Evolutionary conservation across 169 alveolate genomes (phyloP), one percentile per base, ranked within the genome.

Genomic region (Theileria luwenshuni): DNA sequence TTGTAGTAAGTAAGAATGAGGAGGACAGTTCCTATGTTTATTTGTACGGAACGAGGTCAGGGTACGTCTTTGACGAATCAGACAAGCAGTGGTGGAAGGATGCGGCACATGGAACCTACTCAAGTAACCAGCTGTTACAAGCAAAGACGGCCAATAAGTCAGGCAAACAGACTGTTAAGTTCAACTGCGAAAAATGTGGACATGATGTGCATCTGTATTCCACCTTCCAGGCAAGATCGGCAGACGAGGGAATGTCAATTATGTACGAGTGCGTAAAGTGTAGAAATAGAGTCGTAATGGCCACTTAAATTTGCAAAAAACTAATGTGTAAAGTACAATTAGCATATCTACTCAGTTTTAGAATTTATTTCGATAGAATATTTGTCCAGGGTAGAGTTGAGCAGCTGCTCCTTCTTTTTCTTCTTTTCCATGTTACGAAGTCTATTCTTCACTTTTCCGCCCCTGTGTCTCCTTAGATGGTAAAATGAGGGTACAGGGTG

Each of bases 161-260:
- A 19, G 73, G 90, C n/a, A 83, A 83, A 51, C 86, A 90, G 62
- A 83, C 85, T 38, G 86, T 90, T 13, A 83, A 91, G 62, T 91
- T 91, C 76, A 63, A 77, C 35, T 92, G 96, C 47, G 90, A 89
- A 21, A 90, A 92, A 64, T 92, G 96, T 74, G 94, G 94, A 27
- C 81, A 86, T 60, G 91, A 91, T 54, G 91, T 84, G 41, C 90
- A 90, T 41, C 79, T 84, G 74, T 92, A 84, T 72, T 84, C 93
- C 45, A 91, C 92, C 61, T 90, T 92, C 73, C 96, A 92, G 68
- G 94, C 96, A 5, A 83, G 96, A 42, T 90, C 95, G 35, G 96
- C 96, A n/a, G 96, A 92, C 61, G 96, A 92, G 74, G 96, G 96
- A 17, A 89, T 92, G 75, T 90, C 95, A 17, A 90, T 92, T 43